Base-by-base conservation (phyloP, 2,329 filamentous ascomycete genomes). In the Colletotrichum salicis region DNA sequence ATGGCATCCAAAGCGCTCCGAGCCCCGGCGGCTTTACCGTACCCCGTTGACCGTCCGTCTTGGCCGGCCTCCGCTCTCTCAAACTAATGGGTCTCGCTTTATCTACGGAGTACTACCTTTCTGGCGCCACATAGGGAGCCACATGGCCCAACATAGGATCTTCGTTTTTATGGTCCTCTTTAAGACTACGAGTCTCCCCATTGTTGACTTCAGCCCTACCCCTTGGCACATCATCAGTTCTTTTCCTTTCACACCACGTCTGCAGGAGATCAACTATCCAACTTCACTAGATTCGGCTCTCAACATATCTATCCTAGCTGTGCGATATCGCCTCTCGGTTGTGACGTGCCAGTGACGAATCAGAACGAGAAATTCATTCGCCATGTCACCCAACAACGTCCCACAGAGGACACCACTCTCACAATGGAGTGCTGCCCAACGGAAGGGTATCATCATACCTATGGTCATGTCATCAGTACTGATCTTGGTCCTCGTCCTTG, bases 401-500 rank as follows among this genome's bases (percentile, higher is more conserved):
- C 57, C 33, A 27, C 24, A 55, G 45, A 52, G 70, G 27, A 63
- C 65, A 37, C 60, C 70, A 1, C 55, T 72, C 5, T 70, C 55
- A 19, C 59, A 55, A 56, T 72, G 70, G 70, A 27, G 31, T 22
- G 55, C 54, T 24, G 65, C 27, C 22, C 54, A 56, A 19, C 31
- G 15, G 11, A 72, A 72, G 37, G 60, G 22, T 1, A 15, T 55
- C 45, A 4, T 72, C 24, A 57, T 64, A 12, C 58, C 70, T 15
- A 64, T 56, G 33, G 15, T 64, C 70, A 59, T 55, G 12, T 22
- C 70, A 5, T 56, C 70, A 2, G 2, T 72, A n/a, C 37, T 70
- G 65, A 37, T 72, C 5, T 60, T 72, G 7, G 19, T 72, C 2
- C 55, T 72, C 1, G 15, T 72, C 8, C 70, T 72, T 4, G 59